These are phyloP conservation scores for Rubia yunnanensis DNA, from an alignment of 257 asterid genomes.

Conservation along the genomic window DNA sequence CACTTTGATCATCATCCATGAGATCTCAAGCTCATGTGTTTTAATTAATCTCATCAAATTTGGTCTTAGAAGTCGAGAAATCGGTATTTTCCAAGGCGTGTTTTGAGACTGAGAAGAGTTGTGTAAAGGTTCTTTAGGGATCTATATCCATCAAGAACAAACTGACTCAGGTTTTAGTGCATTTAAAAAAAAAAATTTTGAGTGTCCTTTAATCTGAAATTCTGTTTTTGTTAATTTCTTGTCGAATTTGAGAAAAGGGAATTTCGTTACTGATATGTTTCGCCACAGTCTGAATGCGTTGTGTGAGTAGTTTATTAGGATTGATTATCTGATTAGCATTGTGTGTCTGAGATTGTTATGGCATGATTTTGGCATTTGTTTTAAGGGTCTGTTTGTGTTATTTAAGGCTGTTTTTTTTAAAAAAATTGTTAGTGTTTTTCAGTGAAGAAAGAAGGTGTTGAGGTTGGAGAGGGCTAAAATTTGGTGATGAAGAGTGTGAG, in stretches of 20 bases:
- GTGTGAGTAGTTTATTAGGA: slow-evolving; percentile 78
- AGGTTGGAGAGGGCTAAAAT: no score
- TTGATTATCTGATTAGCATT: slow-evolving; percentile 78
- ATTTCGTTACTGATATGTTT: slow-evolving; percentile 75
- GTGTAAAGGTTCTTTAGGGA: slow-evolving; percentile 48
- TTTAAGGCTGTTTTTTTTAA: no score
- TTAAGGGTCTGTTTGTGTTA: no score
- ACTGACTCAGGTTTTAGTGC: slow-evolving; percentile 82
- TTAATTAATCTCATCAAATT: no score
- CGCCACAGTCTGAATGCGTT: slow-evolving; percentile 66
- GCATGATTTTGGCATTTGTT: no score
- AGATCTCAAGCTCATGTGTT: no score
- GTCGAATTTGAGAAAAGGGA: slow-evolving; percentile 59
- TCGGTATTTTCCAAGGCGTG: slow-evolving; percentile 73
- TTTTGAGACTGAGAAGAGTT: slow-evolving; percentile 41
- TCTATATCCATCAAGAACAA: slow-evolving; percentile 76
- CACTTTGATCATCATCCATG: no score
- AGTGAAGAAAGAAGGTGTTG: no score
- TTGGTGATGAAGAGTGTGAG: no score
- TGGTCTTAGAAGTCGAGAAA: no score
- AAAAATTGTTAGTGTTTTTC: no score
- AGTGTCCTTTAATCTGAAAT: slow-evolving; percentile 74
- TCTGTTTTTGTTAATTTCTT: slow-evolving; percentile 77
- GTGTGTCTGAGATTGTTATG: slow-evolving; percentile 69
- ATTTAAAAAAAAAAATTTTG: slow-evolving; percentile 58